A percentile compares a stretch with the other conserved stretches of the same genome.
Evolutionary conservation across 2,329 filamentous ascomycete species (phyloP).

Genomic region (Pyrenochaeta sp.): DNA sequence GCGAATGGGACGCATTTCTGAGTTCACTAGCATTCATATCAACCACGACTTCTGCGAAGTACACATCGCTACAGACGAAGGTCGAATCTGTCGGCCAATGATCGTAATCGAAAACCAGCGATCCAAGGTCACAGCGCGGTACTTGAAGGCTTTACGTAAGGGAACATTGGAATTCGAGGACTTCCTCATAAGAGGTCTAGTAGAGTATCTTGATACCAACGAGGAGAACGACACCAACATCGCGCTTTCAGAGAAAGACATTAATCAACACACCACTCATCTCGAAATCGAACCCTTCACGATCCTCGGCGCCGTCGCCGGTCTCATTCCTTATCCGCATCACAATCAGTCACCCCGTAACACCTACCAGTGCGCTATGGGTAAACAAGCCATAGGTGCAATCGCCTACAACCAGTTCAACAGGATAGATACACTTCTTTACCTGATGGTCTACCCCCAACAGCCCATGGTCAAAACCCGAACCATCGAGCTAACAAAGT

Average conservation of each 20-base stretch:
- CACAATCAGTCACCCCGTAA: slow-evolving; percentile 99
- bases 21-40: slow-evolving; percentile 96
- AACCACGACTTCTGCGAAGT: slow-evolving; percentile 92
- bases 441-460: slow-evolving; percentile 97
- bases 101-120: slow-evolving; percentile 92
- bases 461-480: slow-evolving; percentile 97
- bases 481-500: slow-evolving; percentile 95
- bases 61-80: slow-evolving; percentile 96
- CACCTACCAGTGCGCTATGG: slow-evolving; percentile 99
- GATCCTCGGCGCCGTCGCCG: slow-evolving; percentile 91
- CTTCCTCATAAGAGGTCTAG: slow-evolving; percentile 85
- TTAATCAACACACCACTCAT: slow-evolving; percentile 86
- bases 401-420: slow-evolving; percentile 99
- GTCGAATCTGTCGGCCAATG: slow-evolving; percentile 92
- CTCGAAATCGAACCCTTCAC: slow-evolving; percentile 98
- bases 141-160: slow-evolving; percentile 81
- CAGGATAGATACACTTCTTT: slow-evolving; percentile 93
- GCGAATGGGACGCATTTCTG: slow-evolving; percentile 89
- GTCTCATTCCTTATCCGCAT: slow-evolving; percentile 96
- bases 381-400: slow-evolving; percentile 98
- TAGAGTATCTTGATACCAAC: slow-evolving; percentile 97
- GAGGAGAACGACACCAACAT: slow-evolving; percentile 98
- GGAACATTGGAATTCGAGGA: slow-evolving; percentile 92
- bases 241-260: slow-evolving; percentile 85
- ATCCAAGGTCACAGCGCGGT: slow-evolving; percentile 79